A percentile compares a stretch with the other conserved stretches of the same genome.
These are phyloP conservation scores for Mucor racemosus DNA, from an alignment of 371 early-diverging fungal genomes.

Conservation along the genomic window DNA sequence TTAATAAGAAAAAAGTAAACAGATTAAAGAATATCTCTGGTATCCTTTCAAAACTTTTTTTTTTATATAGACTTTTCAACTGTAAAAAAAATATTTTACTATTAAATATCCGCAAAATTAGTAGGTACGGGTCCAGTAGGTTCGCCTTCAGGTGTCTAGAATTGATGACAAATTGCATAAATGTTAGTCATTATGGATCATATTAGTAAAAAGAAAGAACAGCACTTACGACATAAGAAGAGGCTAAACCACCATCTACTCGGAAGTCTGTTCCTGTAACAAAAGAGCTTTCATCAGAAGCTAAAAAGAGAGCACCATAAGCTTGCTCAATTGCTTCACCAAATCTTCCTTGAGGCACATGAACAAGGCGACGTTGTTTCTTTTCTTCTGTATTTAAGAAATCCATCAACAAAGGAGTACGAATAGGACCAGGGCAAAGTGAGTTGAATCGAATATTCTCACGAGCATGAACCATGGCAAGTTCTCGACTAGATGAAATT, in stretches of 20 bases:
- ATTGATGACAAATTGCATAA: background rate
- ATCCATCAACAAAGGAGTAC: conserved; percentile 85
- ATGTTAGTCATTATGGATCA: conserved; percentile 14
- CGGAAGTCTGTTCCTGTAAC: conserved; percentile 87
- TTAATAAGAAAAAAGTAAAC: background rate
- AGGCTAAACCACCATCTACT: conserved; percentile 85
- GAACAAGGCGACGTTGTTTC: conserved; percentile 81
- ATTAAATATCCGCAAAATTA: conserved; percentile 29
- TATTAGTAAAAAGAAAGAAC: background rate
- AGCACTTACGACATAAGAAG: conserved; percentile 70
- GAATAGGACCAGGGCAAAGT: conserved; percentile 88
- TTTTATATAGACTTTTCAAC: background rate
- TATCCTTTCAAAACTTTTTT: background rate
- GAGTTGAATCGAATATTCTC: conserved; percentile 90
- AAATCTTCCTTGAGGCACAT: conserved; percentile 88
- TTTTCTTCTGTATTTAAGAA: conserved; percentile 87
- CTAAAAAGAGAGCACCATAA: conserved; percentile 82
- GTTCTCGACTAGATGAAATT: conserved; percentile 65
- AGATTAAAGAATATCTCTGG: background rate
- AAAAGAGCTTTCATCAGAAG: conserved; percentile 82
- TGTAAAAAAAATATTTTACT: no score
- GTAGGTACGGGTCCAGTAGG: conserved; percentile 49
- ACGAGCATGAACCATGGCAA: conserved; percentile 87
- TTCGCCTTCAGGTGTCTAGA: conserved; percentile 58
- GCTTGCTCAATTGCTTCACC: conserved; percentile 93